These are phyloP conservation scores for Ophiostoma triangulosporum DNA, from an alignment of 2,329 filamentous ascomycete species.

Conservation along the genomic window DNA sequence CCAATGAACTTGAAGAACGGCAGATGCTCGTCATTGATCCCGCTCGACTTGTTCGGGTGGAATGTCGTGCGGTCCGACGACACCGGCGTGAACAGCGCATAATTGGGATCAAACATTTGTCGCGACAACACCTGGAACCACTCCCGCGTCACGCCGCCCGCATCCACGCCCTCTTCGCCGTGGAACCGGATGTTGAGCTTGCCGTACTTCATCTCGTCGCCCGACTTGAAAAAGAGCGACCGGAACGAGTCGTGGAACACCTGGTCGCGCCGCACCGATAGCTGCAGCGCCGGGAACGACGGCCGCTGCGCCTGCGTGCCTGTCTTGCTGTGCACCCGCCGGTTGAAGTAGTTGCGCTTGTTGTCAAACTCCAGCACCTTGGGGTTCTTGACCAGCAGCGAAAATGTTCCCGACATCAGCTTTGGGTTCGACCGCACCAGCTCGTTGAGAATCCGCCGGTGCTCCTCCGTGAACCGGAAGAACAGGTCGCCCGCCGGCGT, in stretches of 20 bases:
- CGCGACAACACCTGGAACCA: constrained; percentile 97
- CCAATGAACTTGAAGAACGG: constrained; percentile 99
- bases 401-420: constrained; percentile 96
- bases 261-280: constrained; percentile 81
- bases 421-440: constrained; percentile 94
- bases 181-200: constrained; percentile 97
- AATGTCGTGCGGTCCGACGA: constrained; percentile 96
- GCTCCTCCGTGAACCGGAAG: constrained; percentile 95
- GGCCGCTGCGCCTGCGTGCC: constrained; percentile 45
- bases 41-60: constrained; percentile 90
- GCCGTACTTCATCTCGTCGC: constrained; percentile 97
- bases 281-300: constrained; percentile 59
- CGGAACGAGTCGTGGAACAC: constrained; percentile 98
- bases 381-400: constrained; percentile 90
- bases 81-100: constrained; percentile 89
- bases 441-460: constrained; percentile 94
- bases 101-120: constrained; percentile 98
- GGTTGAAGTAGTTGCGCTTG: constrained; percentile 97
- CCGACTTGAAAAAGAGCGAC: constrained; percentile 91
- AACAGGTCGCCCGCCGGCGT: constrained; percentile 47
- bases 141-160: constrained; percentile 91
- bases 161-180: constrained; percentile 93
- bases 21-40: constrained; percentile 88
- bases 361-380: constrained; percentile 99
- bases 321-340: constrained; percentile 64